Percentiles rank a stretch among this genome's conserved stretches.
These are phyloP conservation scores for Aspergillus sclerotiicarbonarius DNA, from an alignment of 495 filamentous ascomycete species.

Conservation along the genomic window DNA sequence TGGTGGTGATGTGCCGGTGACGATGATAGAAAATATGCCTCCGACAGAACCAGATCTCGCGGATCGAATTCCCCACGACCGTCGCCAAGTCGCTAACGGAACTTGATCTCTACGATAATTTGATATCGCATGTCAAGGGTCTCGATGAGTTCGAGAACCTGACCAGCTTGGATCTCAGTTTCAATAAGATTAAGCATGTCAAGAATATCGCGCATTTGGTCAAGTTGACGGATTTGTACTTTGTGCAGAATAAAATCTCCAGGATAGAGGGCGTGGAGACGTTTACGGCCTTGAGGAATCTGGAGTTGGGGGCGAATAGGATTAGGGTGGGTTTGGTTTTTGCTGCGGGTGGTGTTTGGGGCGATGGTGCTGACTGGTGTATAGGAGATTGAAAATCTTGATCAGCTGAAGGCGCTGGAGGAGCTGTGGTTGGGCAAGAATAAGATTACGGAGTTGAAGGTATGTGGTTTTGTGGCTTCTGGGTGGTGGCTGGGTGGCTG, in stretches of 20 bases:
- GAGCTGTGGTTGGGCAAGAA: conserved; percentile 98
- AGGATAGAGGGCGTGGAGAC: conserved; percentile 82
- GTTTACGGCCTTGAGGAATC: conserved; percentile 67
- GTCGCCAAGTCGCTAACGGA: conserved; percentile 69
- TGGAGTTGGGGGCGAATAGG: conserved; percentile 89
- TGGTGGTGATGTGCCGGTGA: no score
- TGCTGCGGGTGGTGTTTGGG: not conserved
- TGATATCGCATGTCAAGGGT: conserved; percentile 83
- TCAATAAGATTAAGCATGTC: conserved; percentile 99
- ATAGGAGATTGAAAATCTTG: conserved; percentile 85
- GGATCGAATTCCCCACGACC: conserved; percentile 63
- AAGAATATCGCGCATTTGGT: conserved; percentile 79
- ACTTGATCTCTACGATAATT: conserved; percentile 95
- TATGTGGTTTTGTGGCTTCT: conserved; percentile 16
- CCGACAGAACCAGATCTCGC: conserved; percentile 85
- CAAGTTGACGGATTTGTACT: conserved; percentile 81
- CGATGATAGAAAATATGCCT: conserved; percentile 90
- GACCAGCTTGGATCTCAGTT: conserved; percentile 83
- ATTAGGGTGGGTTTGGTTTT: conserved; percentile 58
- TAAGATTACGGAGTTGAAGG: conserved; percentile 85
- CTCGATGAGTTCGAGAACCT: conserved; percentile 75
- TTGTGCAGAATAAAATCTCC: conserved; percentile 91
- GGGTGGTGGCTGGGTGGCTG: not conserved
- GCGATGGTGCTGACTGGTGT: conserved; percentile 10
- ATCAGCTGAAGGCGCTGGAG: conserved; percentile 69